Conservation (phyloP, 1,139 yeast species). For the Yamadazyma mexicana region DNA sequence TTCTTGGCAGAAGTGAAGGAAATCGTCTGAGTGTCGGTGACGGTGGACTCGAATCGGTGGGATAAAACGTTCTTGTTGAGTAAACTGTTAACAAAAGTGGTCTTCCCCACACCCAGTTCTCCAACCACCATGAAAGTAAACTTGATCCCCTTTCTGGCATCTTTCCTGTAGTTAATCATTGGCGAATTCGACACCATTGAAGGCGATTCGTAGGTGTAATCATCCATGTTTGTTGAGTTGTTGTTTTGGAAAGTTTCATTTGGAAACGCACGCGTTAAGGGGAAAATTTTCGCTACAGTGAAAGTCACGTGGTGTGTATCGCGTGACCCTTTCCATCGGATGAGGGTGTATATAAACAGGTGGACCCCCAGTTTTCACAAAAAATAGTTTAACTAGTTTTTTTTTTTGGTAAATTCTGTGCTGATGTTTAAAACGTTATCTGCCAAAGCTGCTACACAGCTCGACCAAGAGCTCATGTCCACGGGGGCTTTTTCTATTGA, state of each 20-base stretch:
- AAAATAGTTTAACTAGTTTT: too few relatives aligned
- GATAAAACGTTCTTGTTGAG: constrained; percentile 60
- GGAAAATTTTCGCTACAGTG: neutral
- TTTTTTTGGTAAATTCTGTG: too few relatives aligned
- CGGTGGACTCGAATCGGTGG: constrained; percentile 51
- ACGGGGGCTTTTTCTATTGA: constrained; percentile 82
- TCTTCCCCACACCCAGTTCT: constrained; percentile 80
- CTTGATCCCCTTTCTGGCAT: constrained; percentile 80
- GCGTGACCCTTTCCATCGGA: too few relatives aligned
- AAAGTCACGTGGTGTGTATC: neutral
- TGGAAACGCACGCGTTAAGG: neutral
- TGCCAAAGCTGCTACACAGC: constrained; percentile 71
- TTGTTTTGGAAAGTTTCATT: neutral
- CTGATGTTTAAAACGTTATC: constrained; percentile 40
- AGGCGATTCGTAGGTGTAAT: constrained; percentile 36
- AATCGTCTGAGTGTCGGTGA: constrained; percentile 47
- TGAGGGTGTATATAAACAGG: neutral
- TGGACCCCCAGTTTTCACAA: too few relatives aligned
- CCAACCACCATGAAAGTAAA: constrained; percentile 88
- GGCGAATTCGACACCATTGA: constrained; percentile 40
- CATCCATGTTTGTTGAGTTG: constrained; percentile 13
- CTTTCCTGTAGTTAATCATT: constrained; percentile 59
- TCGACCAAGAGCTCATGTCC: constrained; percentile 88
- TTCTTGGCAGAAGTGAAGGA: constrained; percentile 51
- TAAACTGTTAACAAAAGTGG: constrained; percentile 80